phyloP scores from a whole-genome alignment of 108 stramenopile species.

The Skeletonema marinoi region DNA sequence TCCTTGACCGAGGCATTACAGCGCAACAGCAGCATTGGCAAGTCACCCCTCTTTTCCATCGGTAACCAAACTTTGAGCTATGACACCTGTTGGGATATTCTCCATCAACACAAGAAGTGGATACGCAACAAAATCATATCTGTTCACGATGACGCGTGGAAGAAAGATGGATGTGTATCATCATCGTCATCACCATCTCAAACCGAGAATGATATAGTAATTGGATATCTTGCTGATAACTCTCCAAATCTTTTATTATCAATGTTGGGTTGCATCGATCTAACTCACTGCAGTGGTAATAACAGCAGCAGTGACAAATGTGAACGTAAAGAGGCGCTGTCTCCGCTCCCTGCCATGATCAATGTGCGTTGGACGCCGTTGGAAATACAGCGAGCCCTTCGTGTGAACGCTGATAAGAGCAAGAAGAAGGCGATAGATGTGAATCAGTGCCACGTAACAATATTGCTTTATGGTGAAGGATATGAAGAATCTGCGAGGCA shows the following conservation, averaged over 20 bases:
- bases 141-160: not conserved
- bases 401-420: not conserved
- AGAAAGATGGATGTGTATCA: not conserved
- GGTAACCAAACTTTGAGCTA: conserved; percentile 3
- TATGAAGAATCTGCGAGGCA: conserved; percentile 42
- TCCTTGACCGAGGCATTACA: not conserved
- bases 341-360: conserved; percentile 56
- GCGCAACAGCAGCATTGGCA: not conserved
- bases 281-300: not conserved
- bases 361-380: conserved; percentile 76
- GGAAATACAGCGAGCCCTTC: conserved; percentile 64
- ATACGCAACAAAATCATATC: not conserved
- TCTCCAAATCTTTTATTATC: conserved; percentile 66
- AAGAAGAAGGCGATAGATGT: not conserved
- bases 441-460: conserved; percentile 16
- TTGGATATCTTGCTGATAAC: conserved; percentile 53
- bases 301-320: not conserved
- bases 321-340: not conserved
- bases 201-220: conserved; percentile 9
- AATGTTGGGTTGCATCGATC: conserved; percentile 52
- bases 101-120: conserved; percentile 11
- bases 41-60: not conserved
- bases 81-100: conserved; percentile 11
- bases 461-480: conserved; percentile 45
- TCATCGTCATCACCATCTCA: not conserved